These are phyloP conservation scores for Penicillium odoratum DNA, from an alignment of 495 filamentous ascomycete species.

Conservation along the genomic window DNA sequence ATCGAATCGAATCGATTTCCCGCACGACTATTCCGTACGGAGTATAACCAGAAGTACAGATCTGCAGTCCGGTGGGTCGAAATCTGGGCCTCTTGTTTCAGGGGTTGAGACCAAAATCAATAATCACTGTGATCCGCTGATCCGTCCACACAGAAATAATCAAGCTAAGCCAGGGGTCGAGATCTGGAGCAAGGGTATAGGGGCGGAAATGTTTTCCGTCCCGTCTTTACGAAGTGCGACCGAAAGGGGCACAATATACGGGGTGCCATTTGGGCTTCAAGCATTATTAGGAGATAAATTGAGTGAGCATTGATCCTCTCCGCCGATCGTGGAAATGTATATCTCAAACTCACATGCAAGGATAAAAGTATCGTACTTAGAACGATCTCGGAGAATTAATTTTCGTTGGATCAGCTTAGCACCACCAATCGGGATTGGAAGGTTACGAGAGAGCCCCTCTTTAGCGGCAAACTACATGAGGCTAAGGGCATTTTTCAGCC, in stretches of 20 bases:
- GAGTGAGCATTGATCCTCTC: not conserved
- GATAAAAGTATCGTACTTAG: not conserved
- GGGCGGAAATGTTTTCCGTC: too few relatives aligned
- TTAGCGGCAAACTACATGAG: conserved; percentile 9
- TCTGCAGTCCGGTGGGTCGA: not conserved
- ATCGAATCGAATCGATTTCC: not conserved
- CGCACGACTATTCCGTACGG: not conserved
- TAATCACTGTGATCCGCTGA: not conserved
- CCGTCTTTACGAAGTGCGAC: not conserved
- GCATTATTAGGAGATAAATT: not conserved
- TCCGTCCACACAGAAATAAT: not conserved
- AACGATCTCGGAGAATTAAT: conserved; percentile 32
- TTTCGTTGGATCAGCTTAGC: not conserved
- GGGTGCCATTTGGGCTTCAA: not conserved
- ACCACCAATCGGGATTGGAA: conserved; percentile 1
- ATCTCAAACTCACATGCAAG: not conserved
- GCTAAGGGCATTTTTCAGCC: conserved; percentile 23
- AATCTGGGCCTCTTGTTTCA: not conserved
- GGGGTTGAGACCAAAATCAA: not conserved
- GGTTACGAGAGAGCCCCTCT: not conserved
- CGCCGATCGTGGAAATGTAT: not conserved
- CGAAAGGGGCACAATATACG: not conserved
- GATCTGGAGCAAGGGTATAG: too few relatives aligned
- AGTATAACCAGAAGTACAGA: not conserved
- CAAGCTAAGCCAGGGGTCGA: not conserved